Evolutionary conservation across 225 moss, liverwort and hornwort genomes (phyloP), one percentile per base, ranked within the genome.

Genomic region (Sphagnum contortum): DNA sequence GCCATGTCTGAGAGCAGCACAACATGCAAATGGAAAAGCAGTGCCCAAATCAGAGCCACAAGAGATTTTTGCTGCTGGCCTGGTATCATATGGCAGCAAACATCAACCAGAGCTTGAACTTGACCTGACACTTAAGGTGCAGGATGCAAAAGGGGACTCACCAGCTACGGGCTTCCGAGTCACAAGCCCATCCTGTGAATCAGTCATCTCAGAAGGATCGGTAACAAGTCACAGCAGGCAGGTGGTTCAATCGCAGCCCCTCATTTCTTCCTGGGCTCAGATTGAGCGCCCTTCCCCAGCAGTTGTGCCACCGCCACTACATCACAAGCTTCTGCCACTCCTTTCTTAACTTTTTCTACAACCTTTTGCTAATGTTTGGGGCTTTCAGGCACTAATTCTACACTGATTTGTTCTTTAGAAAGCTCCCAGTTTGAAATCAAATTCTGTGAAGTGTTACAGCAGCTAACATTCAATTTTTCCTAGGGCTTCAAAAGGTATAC

Each of bases 181-280:
- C 3, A 72, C 67, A 2, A 87, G 87, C 50, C 80, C 89, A 12
- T 65, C 70, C 45, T 87, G 77, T 48, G 76, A 84, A 9, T 89
- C 89, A 44, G 66, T 84, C 9, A 87, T 81, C 62, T 89, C 89
- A 44, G 89, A 84, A 64, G 89, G 89, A 49, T 89, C 89, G 10
- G 80, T 89, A 56, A 89, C 89, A n/a, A 82, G 89, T 61, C 76
- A 87, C 57, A 77, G 80, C 67, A 86, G 77, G 50, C 74, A 77
- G 8, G 66, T 65, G 56, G 87, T 75, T 66, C 81, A 72, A 48
- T 76, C 75, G 45, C 73, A 57, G 71, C 57, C 66, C 11, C 70
- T 50, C 69, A 60, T 76, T 29, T 29, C 29, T 29, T 29, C 29
- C 29, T 29, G 29, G 29, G 29, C 29, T 29, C 29, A 29, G 29